Conservation (phyloP, 176 grass and related monocot genomes). For the Lolium rigidum region DNA sequence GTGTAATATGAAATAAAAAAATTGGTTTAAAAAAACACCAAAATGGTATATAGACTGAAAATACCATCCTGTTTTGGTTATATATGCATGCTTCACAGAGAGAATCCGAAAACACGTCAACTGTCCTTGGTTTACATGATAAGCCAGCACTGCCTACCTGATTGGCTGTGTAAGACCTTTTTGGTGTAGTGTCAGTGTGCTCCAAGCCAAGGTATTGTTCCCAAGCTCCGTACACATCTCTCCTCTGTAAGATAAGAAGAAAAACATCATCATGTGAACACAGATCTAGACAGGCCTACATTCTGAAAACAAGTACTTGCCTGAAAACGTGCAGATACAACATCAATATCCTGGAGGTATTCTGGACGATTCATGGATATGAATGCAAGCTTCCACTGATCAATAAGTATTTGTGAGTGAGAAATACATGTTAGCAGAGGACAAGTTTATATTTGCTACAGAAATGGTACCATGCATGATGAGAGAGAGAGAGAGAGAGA, state of each 20-base stretch:
- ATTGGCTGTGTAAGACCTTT: slow-evolving; percentile 70
- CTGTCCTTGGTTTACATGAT: slow-evolving; percentile 7
- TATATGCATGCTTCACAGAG: neutral
- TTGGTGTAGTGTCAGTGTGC: slow-evolving; percentile 69
- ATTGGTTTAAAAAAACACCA: neutral
- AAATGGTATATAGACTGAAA: neutral
- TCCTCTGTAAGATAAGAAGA: slow-evolving; percentile 50
- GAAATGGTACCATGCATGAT: slow-evolving; percentile 8
- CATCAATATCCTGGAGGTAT: slow-evolving; percentile 70
- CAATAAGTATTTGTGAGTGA: slow-evolving; percentile 35
- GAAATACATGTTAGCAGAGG: slow-evolving; percentile 15
- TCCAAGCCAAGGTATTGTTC: slow-evolving; percentile 87
- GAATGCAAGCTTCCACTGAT: slow-evolving; percentile 80
- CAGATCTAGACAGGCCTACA: slow-evolving; percentile 26
- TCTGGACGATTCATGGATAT: slow-evolving; percentile 73
- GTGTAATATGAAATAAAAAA: neutral
- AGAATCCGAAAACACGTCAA: neutral
- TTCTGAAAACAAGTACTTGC: slow-evolving; percentile 47
- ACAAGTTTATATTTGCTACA: slow-evolving; percentile 1
- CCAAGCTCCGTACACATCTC: slow-evolving; percentile 80
- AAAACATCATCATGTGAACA: slow-evolving; percentile 33
- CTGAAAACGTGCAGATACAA: slow-evolving; percentile 76
- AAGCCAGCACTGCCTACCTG: slow-evolving; percentile 47
- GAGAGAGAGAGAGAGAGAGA: neutral
- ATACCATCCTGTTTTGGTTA: neutral